These are phyloP conservation scores for Penicillium sp. DNA, from an alignment of 2,329 filamentous ascomycete genomes.

Conservation along the genomic window DNA sequence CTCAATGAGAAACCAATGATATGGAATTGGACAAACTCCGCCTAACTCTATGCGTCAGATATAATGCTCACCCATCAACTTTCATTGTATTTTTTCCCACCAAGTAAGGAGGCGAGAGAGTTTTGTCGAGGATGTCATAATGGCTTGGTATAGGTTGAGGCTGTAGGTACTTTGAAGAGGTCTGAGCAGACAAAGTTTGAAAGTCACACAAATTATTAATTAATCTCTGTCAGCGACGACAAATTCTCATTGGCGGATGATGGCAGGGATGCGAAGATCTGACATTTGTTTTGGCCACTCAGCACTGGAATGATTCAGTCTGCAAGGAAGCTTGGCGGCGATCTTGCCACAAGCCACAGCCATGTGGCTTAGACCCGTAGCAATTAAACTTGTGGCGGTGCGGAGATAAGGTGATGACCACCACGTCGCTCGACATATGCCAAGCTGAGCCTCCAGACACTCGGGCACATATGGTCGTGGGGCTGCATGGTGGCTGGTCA, in stretches of 20 bases:
- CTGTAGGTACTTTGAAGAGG: neutral
- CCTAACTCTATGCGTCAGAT: conserved; percentile 8
- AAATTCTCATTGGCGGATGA: neutral
- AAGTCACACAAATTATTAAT: neutral
- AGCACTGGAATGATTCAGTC: neutral
- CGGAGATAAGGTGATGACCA: neutral
- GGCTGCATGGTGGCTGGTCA: neutral
- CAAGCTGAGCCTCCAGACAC: neutral
- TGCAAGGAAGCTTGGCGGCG: neutral
- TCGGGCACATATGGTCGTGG: neutral
- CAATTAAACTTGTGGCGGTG: conserved; percentile 1
- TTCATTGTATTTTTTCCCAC: neutral
- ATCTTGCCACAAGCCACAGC: neutral
- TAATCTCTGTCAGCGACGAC: neutral
- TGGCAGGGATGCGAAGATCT: neutral
- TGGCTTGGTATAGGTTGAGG: neutral
- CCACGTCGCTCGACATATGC: neutral
- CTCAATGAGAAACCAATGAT: conserved; percentile 14
- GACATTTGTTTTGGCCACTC: neutral
- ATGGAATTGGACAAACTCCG: neutral
- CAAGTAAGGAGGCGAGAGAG: neutral
- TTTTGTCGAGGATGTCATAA: neutral
- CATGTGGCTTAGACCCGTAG: neutral
- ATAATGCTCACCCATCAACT: neutral
- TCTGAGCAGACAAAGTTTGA: neutral